Conservation (phyloP, 2,329 filamentous ascomycete species). For the Erysiphe pulchra region DNA sequence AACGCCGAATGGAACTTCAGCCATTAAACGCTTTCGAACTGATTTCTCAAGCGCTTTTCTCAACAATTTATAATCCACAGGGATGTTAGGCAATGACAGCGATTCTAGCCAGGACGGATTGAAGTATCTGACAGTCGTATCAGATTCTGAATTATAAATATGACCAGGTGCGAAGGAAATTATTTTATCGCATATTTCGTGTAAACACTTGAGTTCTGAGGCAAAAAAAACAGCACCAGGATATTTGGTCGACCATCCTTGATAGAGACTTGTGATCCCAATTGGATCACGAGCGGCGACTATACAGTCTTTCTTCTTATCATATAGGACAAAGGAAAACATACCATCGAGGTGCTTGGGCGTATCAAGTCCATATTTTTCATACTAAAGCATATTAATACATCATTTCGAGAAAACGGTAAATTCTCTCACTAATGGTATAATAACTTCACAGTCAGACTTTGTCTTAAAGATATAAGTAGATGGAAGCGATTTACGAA, state of each 20-base stretch:
- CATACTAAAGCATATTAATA: conserved; percentile 33
- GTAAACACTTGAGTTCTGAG: conserved; percentile 82
- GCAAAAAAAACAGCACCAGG: conserved; percentile 82
- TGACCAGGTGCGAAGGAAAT: conserved; percentile 85
- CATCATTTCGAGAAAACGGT: not conserved
- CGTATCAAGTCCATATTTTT: conserved; percentile 74
- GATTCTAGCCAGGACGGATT: conserved; percentile 83
- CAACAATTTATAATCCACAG: conserved; percentile 61
- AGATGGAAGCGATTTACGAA: conserved; percentile 64
- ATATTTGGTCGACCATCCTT: conserved; percentile 67
- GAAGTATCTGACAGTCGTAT: conserved; percentile 66
- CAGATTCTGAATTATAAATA: conserved; percentile 82
- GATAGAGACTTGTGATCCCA: conserved; percentile 91
- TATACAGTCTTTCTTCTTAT: conserved; percentile 78
- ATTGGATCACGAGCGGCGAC: conserved; percentile 91
- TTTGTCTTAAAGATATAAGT: conserved; percentile 95
- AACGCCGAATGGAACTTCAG: conserved; percentile 93
- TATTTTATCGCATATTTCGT: conserved; percentile 87
- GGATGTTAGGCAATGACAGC: conserved; percentile 47
- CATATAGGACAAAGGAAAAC: conserved; percentile 98
- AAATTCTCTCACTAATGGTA: conserved; percentile 48
- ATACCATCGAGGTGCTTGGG: conserved; percentile 92
- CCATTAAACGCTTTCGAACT: conserved; percentile 93
- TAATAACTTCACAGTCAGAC: conserved; percentile 97
- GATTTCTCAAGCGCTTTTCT: conserved; percentile 67